A percentile compares a stretch with the other conserved stretches of the same genome.
phyloP scores from a whole-genome alignment of 2,329 filamentous ascomycete genomes.

The Lithohypha guttulata region DNA sequence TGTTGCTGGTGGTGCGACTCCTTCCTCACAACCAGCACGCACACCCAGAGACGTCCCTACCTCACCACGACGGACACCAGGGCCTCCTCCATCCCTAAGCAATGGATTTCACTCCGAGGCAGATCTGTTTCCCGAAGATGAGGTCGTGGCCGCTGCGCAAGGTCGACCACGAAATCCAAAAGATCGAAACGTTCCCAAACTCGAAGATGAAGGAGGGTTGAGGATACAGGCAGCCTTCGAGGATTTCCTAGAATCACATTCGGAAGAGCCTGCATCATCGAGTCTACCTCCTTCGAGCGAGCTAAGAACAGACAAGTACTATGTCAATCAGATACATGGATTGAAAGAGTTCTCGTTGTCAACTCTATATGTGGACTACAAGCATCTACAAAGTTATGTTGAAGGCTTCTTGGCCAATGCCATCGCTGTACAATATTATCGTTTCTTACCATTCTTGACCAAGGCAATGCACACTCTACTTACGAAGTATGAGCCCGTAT shows the following conservation, averaged over 20 bases:
- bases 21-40: slow-evolving; percentile 22
- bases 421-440: slow-evolving; percentile 84
- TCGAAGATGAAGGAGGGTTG: slow-evolving; percentile 51
- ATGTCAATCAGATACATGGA: slow-evolving; percentile 55
- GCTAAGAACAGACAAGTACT: slow-evolving; percentile 51
- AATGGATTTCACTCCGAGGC: slow-evolving; percentile 45
- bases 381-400: slow-evolving; percentile 72
- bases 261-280: slow-evolving; percentile 47
- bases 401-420: slow-evolving; percentile 61
- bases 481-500: slow-evolving; percentile 84
- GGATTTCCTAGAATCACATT: slow-evolving; percentile 51
- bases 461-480: slow-evolving; percentile 85
- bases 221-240: slow-evolving; percentile 53
- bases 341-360: slow-evolving; percentile 51
- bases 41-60: slow-evolving; percentile 29
- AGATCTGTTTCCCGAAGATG: slow-evolving; percentile 51
- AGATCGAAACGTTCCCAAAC: slow-evolving; percentile 44
- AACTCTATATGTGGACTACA: slow-evolving; percentile 58
- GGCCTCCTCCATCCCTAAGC: slow-evolving; percentile 38
- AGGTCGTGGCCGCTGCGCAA: slow-evolving; percentile 44
- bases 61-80: slow-evolving; percentile 41
- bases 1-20: slow-evolving; percentile 29
- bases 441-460: slow-evolving; percentile 84
- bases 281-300: slow-evolving; percentile 44
- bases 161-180: slow-evolving; percentile 40